A percentile compares a stretch with the other conserved stretches of the same genome.
Evolutionary conservation across 2,329 filamentous ascomycete genomes (phyloP).

Genomic region (Hypoxylon sp.): DNA sequence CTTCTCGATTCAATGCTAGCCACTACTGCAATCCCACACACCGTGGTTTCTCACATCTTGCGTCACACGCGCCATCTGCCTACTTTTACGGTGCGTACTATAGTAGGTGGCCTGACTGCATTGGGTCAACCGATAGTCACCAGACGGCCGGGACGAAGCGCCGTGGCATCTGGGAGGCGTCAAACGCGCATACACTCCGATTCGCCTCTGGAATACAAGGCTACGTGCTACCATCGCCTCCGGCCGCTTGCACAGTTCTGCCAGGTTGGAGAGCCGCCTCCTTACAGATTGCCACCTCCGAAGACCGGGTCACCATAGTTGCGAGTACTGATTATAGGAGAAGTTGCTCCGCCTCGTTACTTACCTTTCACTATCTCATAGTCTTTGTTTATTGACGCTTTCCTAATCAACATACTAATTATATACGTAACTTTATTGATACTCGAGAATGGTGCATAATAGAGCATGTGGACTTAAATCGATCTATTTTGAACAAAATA

Average conservation of each 20-base stretch:
- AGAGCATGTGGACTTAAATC: not conserved
- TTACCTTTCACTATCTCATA: not conserved
- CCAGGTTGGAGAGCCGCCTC: slow-evolving; percentile 17
- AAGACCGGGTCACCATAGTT: not conserved
- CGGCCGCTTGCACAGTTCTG: slow-evolving; percentile 8
- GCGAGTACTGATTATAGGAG: not conserved
- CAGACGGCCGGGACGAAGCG: slow-evolving; percentile 9
- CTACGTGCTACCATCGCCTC: slow-evolving; percentile 1
- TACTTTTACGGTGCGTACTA: not conserved
- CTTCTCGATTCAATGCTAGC: slow-evolving; percentile 22
- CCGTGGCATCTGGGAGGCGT: slow-evolving; percentile 17
- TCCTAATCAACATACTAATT: not conserved
- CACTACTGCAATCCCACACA: slow-evolving; percentile 14
- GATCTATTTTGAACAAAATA: not conserved
- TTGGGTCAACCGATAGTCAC: slow-evolving; percentile 7
- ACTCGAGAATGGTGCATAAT: not conserved
- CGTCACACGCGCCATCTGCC: slow-evolving; percentile 7
- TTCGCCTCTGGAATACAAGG: slow-evolving; percentile 6
- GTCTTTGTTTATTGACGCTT: not conserved
- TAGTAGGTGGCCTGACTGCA: not conserved
- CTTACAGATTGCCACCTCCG: slow-evolving; percentile 19
- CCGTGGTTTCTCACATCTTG: slow-evolving; percentile 16
- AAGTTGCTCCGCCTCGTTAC: not conserved
- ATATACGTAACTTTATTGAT: not conserved
- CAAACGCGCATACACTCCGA: slow-evolving; percentile 8